These are phyloP conservation scores for Plicaturopsis crispa DNA, from an alignment of 768 basidiomycete genomes.

Conservation along the genomic window DNA sequence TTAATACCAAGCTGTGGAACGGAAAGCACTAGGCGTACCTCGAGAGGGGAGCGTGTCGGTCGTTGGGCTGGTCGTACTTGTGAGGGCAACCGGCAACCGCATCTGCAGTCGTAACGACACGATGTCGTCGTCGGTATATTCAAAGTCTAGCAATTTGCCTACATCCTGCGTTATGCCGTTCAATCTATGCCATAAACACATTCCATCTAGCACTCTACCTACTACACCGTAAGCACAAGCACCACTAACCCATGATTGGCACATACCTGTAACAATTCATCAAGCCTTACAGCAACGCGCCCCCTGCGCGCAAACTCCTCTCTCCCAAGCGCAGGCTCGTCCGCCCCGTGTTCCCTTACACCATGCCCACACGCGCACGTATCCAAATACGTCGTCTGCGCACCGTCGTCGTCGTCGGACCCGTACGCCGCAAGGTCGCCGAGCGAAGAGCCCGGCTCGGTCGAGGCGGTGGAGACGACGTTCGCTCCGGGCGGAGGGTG, in stretches of 20 bases:
- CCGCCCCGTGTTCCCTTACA: conserved; percentile 58
- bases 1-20: conserved; percentile 27
- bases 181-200: neutral
- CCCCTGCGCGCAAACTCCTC: conserved; percentile 67
- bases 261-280: conserved; percentile 74
- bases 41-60: conserved; percentile 39
- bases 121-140: conserved; percentile 66
- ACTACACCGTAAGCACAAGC: conserved; percentile 1
- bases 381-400: conserved; percentile 42
- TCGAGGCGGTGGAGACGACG: conserved; percentile 49
- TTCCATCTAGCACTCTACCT: neutral
- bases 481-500: conserved; percentile 53
- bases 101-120: conserved; percentile 65
- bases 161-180: conserved; percentile 49
- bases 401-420: conserved; percentile 65
- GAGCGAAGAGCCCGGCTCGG: conserved; percentile 37
- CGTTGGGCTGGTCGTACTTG: conserved; percentile 42
- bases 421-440: conserved; percentile 57
- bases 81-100: conserved; percentile 41
- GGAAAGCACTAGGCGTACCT: conserved; percentile 35
- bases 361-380: conserved; percentile 67
- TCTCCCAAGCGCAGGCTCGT: conserved; percentile 43
- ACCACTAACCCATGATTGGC: conserved; percentile 7
- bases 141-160: conserved; percentile 72
- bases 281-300: conserved; percentile 70